These are phyloP conservation scores for Tetracentron sinense DNA, from an alignment of 164 flowering plant species.

Conservation along the genomic window DNA sequence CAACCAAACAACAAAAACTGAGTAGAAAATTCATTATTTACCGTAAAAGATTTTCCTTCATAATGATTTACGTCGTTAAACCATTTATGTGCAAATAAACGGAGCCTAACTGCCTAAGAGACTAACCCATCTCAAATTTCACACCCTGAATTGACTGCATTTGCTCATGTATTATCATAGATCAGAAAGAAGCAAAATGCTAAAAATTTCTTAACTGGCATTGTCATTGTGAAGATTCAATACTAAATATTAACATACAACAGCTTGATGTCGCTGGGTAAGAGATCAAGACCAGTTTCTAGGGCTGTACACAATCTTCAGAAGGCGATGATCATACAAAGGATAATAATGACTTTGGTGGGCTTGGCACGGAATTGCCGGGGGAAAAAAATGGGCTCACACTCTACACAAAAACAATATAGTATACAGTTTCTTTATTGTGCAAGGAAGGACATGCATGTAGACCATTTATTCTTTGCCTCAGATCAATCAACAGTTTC, in stretches of 20 bases:
- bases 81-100: too few species aligned
- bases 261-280: neutral
- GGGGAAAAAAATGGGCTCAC: conserved; percentile 10
- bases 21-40: too few species aligned
- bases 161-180: too few species aligned
- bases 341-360: neutral
- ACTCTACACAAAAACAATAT: conserved; percentile 37
- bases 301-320: too few species aligned
- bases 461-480: conserved; percentile 16
- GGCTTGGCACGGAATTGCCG: too few species aligned
- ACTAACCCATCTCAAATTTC: too few species aligned
- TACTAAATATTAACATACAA: neutral
- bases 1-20: too few species aligned
- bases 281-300: neutral
- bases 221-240: neutral
- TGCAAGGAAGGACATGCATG: conserved; percentile 20
- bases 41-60: too few species aligned
- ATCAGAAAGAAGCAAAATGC: too few species aligned
- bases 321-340: neutral
- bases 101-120: too few species aligned
- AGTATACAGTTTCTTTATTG: conserved; percentile 27
- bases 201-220: neutral
- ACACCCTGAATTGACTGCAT: too few species aligned
- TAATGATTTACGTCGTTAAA: too few species aligned
- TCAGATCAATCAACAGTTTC: conserved; percentile 26